These are phyloP conservation scores for Sinapis alba DNA, from an alignment of 441 rosid genomes.

Conservation along the genomic window DNA sequence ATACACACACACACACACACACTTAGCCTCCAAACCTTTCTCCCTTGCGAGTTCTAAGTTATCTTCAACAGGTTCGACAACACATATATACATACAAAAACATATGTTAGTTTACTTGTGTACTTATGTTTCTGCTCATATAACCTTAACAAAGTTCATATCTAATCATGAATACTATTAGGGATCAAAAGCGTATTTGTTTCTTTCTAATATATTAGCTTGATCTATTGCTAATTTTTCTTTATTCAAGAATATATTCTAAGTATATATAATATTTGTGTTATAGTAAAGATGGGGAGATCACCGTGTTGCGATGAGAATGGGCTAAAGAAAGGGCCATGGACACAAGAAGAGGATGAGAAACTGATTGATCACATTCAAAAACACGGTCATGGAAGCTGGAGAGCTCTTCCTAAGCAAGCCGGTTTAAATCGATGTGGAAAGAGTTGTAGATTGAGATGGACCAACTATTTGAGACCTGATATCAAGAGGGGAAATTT, in stretches of 20 bases:
- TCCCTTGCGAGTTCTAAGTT: conserved; percentile 2
- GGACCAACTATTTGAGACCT: conserved; percentile 58
- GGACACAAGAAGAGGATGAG: conserved; percentile 53
- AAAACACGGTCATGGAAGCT: conserved; percentile 52
- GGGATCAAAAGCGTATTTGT: not conserved
- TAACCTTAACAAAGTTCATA: conserved; percentile 2
- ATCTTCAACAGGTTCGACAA: conserved; percentile 34
- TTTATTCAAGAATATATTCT: not conserved
- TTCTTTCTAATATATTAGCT: not conserved
- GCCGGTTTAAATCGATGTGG: conserved; percentile 57
- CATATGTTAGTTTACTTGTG: not conserved
- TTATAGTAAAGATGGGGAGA: conserved; percentile 30
- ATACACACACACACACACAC: conserved; percentile 19
- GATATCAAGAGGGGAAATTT: conserved; percentile 56
- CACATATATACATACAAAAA: not conserved
- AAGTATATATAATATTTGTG: not conserved
- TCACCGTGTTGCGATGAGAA: conserved; percentile 42
- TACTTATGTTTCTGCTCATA: conserved; percentile 12
- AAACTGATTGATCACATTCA: conserved; percentile 44
- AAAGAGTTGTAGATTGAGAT: conserved; percentile 53
- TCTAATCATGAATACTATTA: not conserved
- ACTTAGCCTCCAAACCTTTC: conserved; percentile 15
- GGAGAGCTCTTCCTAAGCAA: conserved; percentile 54
- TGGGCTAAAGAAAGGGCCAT: conserved; percentile 53
- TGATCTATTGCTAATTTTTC: not conserved